Evolutionary conservation across 2,329 filamentous ascomycete genomes (phyloP), one percentile per base, ranked within the genome.

Genomic region (Aspergillus calidoustus): DNA sequence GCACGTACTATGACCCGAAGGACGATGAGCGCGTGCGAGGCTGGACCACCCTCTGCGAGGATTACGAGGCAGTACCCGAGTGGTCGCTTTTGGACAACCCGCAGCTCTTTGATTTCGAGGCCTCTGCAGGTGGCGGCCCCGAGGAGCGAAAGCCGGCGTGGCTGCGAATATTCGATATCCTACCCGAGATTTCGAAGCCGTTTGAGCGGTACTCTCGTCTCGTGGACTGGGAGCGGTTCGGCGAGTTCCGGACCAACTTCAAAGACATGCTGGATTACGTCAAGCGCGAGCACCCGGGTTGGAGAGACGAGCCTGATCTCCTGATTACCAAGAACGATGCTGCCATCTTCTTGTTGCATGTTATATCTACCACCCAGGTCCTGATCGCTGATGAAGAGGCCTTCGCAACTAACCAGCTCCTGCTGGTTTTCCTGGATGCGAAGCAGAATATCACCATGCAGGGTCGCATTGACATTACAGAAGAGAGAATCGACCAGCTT

Each of bases 251-350:
- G 47, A 50, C 47, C 47, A 50, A 50, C 23, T 50, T 50, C 47
- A 50, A 50, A 50, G 47, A 7, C 47, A 50, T 50, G 47, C 47
- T 50, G 47, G 47, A 50, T 50, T 50, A 50, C 47, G 47, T 50
- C 23, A 50, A 50, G 47, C 47, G 47, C n/a, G 7, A 50, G 47
- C 47, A 50, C 47, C 47, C 8, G 47, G 23, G 19, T 22, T 50
- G 47, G 47, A 50, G 47, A 50, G 47, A 50, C 47, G 47, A 50
- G 23, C 47, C 47, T 22, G 23, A 50, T 50, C 19, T 50, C 23
- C 47, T 50, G 23, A 50, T 50, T 6, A 50, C 47, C 47, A 50
- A 50, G 47, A 50, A 50, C 5, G 47, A 50, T 50, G 47, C 47
- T 52, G 49, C 49, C 49, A 52, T 30, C 15, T 52, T 25, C 23